Conservation (phyloP, 139 green algal genomes). For the Monoraphidium neglectum region DNA sequence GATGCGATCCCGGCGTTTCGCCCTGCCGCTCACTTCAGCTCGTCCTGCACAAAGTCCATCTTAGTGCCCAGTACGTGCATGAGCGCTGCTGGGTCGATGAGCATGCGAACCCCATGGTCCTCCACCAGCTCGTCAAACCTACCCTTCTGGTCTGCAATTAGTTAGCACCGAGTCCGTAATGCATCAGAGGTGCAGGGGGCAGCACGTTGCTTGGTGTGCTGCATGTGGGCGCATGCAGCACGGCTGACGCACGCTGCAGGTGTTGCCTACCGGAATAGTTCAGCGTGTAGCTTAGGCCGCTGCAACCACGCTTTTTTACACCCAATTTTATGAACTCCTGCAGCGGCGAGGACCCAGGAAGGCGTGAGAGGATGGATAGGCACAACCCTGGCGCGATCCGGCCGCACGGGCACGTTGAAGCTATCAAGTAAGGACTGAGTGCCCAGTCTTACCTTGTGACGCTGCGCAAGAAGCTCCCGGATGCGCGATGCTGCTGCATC, state of each 20-base stretch:
- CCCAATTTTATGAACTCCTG: conserved; percentile 93
- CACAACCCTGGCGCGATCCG: too few species aligned
- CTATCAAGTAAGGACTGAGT: too few species aligned
- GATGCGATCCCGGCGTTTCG: too few species aligned
- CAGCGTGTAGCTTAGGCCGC: conserved; percentile 96
- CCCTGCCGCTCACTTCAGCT: conserved; percentile 71
- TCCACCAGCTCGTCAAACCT: conserved; percentile 98
- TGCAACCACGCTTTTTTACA: conserved; percentile 94
- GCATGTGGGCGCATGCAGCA: not conserved
- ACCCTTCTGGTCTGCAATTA: conserved; percentile 69
- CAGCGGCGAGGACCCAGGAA: not conserved
- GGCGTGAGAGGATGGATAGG: too few species aligned
- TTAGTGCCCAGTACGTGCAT: conserved; percentile 98
- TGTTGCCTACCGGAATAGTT: conserved; percentile 87
- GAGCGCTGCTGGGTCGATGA: conserved; percentile 94
- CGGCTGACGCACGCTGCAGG: not conserved
- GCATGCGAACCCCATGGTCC: conserved; percentile 84
- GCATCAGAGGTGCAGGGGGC: too few species aligned
- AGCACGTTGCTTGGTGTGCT: too few species aligned
- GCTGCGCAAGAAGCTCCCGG: conserved; percentile 67
- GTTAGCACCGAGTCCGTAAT: too few species aligned
- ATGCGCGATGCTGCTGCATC: conserved; percentile 83
- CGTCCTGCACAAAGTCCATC: conserved; percentile 95
- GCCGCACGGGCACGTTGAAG: too few species aligned
- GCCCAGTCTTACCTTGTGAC: conserved; percentile 71